Evolutionary conservation across 140 eudicot genomes (phyloP), one percentile per base, ranked within the genome.

Genomic region (Ambrosia hybrid): DNA sequence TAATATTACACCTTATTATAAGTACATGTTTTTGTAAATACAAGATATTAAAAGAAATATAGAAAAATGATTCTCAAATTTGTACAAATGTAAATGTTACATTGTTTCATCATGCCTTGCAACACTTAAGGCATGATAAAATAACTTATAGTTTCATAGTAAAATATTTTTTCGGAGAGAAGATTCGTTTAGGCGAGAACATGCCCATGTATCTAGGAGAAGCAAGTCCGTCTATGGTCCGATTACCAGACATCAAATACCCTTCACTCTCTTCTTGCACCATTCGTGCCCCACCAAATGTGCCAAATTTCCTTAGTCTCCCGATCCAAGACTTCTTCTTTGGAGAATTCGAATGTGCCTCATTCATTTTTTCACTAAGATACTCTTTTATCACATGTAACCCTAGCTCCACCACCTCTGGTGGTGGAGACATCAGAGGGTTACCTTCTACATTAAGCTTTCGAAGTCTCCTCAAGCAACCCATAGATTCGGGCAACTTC

Each of bases 371-470:
- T 51, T 84, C 85, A 51, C 87, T 78, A 17, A 89, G 60, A 64
- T 89, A 89, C 67, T 78, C 80, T 70, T 87, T 89, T 13, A 89
- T 81, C 65, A 60, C 65, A 2, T 71, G 80, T 65, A 89, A 51
- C 64, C 96, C 91, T 65, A 65, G 85, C 80, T 84, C 96, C 10
- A 89, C 79, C 37, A 86, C 96, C 45, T 89, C 90, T 5, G 57
- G 48, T n/a, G 96, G 96, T 6, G 96, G 96, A 5, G 85, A 89
- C n/a, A 75, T 80, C 45, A 89, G 63, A 0, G 96, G 96, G 73
- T 89, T 89, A 1, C 96, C 96, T 67, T 89, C 93, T 0, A 89
- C 85, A 37, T 83, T 72, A 7, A 89, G 93, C 91, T 84, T 89
- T 65, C 82, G 82, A 2, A 89, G 85, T 71, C 65, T 63, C 68